Evolutionary conservation across 108 stramenopile species (phyloP).

Genomic region (Pinguiococcus pyrenoidosus): DNA sequence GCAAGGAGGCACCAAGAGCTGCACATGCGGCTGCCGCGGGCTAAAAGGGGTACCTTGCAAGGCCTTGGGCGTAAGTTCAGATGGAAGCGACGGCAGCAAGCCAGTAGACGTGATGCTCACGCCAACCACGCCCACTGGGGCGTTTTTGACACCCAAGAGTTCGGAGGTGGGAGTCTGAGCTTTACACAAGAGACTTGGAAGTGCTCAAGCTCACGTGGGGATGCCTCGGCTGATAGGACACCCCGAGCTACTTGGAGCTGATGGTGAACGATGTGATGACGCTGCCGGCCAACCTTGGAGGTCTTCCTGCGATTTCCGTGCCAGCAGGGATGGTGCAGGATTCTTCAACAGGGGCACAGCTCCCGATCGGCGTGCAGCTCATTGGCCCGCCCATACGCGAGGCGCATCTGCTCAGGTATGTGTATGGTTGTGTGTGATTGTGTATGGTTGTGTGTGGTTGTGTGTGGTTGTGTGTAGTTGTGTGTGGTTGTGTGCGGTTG

Average conservation of each 20-base stretch:
- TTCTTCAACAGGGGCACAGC: not conserved
- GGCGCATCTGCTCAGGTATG: not conserved
- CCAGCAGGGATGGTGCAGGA: conserved; percentile 21
- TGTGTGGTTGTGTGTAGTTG: too few relatives aligned
- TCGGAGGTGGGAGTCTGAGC: conserved; percentile 20
- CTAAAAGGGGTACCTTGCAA: not conserved
- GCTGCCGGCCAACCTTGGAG: conserved; percentile 62
- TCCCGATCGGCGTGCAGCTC: conserved; percentile 33
- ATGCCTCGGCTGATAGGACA: too few relatives aligned
- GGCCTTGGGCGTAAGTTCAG: not conserved
- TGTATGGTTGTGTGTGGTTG: too few relatives aligned
- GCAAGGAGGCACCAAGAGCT: conserved; percentile 1
- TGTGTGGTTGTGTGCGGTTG: too few relatives aligned
- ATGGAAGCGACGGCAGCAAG: not conserved
- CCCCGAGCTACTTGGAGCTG: too few relatives aligned
- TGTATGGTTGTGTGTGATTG: too few relatives aligned
- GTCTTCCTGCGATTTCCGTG: conserved; percentile 60
- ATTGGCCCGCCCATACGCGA: conserved; percentile 13
- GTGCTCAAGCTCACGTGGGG: too few relatives aligned
- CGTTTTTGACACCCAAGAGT: conserved; percentile 36
- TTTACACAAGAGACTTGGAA: too few relatives aligned
- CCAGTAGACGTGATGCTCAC: conserved; percentile 52
- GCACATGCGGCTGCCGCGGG: conserved; percentile 20
- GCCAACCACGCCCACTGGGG: conserved; percentile 51
- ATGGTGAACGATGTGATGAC: conserved; percentile 85